Evolutionary conservation across 495 filamentous ascomycete species (phyloP).

Genomic region (Trichodelitschia bisporula): DNA sequence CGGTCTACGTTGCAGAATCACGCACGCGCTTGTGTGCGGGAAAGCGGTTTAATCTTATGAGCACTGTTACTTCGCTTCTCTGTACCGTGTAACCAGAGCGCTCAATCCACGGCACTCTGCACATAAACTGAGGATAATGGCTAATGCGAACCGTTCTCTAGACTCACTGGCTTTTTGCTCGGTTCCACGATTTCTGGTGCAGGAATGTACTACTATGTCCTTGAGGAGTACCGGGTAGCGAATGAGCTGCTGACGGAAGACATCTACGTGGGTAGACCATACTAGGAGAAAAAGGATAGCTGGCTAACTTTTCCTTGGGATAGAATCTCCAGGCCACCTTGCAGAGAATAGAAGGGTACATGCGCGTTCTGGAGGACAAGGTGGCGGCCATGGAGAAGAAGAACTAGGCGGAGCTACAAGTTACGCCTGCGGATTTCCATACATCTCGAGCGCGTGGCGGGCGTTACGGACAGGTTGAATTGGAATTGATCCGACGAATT

Average conservation of each 20-base stretch:
- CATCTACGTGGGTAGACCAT: slow-evolving; percentile 53
- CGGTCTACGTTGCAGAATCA: too few relatives aligned
- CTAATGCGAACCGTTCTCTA: slow-evolving; percentile 13
- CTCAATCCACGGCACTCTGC: too few relatives aligned
- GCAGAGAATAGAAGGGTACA: slow-evolving; percentile 60
- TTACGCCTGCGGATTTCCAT: too few relatives aligned
- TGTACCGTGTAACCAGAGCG: too few relatives aligned
- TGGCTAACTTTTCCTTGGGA: slow-evolving; percentile 1
- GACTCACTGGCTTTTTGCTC: slow-evolving; percentile 81
- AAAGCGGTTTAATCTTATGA: too few relatives aligned
- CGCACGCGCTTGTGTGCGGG: too few relatives aligned
- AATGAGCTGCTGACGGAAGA: slow-evolving; percentile 91
- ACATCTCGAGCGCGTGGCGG: too few relatives aligned
- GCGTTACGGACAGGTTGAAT: too few relatives aligned
- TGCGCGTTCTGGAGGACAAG: slow-evolving; percentile 59
- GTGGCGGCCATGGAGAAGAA: slow-evolving; percentile 44
- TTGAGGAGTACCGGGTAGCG: slow-evolving; percentile 78
- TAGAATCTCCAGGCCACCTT: slow-evolving; percentile 77
- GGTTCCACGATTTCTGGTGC: slow-evolving; percentile 57
- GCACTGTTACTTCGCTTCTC: too few relatives aligned
- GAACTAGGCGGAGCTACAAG: too few relatives aligned
- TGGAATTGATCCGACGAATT: too few relatives aligned
- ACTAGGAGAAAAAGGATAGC: not conserved
- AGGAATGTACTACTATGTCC: slow-evolving; percentile 69
- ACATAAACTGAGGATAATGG: too few relatives aligned